Evolutionary conservation across 495 filamentous ascomycete species (phyloP), one percentile per base, ranked within the genome.

Genomic region (Chlorociboria aeruginascens): DNA sequence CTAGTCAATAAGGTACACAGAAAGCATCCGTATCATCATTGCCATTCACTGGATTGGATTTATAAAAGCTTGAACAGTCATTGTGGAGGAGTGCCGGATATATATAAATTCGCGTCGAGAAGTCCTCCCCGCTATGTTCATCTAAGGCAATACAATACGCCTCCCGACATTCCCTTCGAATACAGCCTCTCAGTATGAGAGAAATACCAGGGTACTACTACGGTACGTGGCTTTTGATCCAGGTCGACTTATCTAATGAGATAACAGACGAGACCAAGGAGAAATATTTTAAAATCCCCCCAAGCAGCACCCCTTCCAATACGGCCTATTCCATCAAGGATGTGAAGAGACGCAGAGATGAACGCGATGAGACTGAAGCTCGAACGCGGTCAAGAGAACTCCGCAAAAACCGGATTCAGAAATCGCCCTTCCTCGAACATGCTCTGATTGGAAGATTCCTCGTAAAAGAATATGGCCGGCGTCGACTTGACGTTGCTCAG

Each of bases 221-320:
- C 40, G 54, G 57, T 60, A 41, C 37, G 14, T 14, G 31, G 30
- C 9, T 4, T 10, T 13, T 28, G 10, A 34, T n/a, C 12, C 14
- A 6, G 14, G 20, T 28, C 12, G 7, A 16, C 11, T 33, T 25
- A 25, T 25, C 16, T 35, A 44, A 40, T 25, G 10, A 7, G 6
- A 31, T 12, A 32, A 12, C 20, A 61, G 58, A 61, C 36, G 34
- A 35, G 31, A 45, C 40, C 16, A 58, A 56, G 45, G 50, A 50
- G 36, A 61, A 58, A 48, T 61, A 61, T 34, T 61, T 61, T 39
- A 48, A 43, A 17, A 52, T 61, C 10, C 52, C 50, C 30, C 3
- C 45, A 4, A 46, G 17, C 25, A 33, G 49, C 28, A 16, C 42
- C 6, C 36, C 52, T 12, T 32, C 52, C 4, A 43, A 6, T 14